These are phyloP conservation scores for Trichomonas gallinae DNA, from an alignment of 208 protist genomes.

Conservation along the genomic window DNA sequence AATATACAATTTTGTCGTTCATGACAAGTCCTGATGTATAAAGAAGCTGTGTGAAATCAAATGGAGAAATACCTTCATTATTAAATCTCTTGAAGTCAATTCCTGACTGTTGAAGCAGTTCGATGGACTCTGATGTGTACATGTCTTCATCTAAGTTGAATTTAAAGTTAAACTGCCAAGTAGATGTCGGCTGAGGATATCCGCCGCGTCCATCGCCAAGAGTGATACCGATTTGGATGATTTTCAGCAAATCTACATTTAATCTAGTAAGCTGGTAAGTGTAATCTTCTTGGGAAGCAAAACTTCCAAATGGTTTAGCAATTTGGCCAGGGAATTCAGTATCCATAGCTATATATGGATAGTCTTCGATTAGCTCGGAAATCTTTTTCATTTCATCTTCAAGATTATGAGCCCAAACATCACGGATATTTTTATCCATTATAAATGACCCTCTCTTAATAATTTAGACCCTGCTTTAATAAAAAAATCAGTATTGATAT, in stretches of 20 bases:
- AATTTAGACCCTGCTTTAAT: no score
- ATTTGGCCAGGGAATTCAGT: slow-evolving; percentile 97
- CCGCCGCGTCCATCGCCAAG: slow-evolving; percentile 83
- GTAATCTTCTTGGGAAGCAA: neutral
- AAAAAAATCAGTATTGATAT: no score
- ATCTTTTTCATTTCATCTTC: slow-evolving; percentile 84
- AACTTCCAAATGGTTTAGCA: slow-evolving; percentile 30
- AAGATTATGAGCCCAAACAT: slow-evolving; percentile 42
- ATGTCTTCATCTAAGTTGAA: slow-evolving; percentile 86
- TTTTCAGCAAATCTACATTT: slow-evolving; percentile 82
- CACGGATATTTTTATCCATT: neutral
- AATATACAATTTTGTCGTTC: slow-evolving; percentile 76
- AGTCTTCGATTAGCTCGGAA: slow-evolving; percentile 71
- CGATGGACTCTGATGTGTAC: slow-evolving; percentile 86
- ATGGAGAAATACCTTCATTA: slow-evolving; percentile 49
- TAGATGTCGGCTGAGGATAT: slow-evolving; percentile 66
- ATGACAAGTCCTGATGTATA: slow-evolving; percentile 84
- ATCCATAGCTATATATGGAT: slow-evolving; percentile 77
- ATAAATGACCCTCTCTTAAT: no score
- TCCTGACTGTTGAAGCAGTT: slow-evolving; percentile 72
- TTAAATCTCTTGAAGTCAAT: slow-evolving; percentile 74
- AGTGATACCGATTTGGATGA: slow-evolving; percentile 94
- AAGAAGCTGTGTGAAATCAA: slow-evolving; percentile 80
- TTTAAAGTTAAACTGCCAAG: slow-evolving; percentile 98
- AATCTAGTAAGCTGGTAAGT: neutral